A percentile compares a stretch with the other conserved stretches of the same genome.
Evolutionary conservation across 148 eudicot genomes (phyloP).

Genomic region (Cornus suecica): DNA sequence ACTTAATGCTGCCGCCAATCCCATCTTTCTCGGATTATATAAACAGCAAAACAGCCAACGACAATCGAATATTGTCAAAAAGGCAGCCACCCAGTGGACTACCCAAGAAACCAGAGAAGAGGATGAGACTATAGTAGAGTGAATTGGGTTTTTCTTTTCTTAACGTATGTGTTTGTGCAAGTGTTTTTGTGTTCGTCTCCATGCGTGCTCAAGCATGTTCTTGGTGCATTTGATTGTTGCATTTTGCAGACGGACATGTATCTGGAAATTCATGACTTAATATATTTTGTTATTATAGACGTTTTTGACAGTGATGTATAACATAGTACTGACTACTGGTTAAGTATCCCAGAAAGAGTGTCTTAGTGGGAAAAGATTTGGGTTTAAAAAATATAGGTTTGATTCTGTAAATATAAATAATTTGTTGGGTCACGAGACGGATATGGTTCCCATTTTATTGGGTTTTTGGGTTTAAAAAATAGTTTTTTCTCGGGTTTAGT

Average conservation of each 20-base stretch:
- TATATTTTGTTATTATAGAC: too few relatives aligned
- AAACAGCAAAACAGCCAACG: slow-evolving; percentile 45
- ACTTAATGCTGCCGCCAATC: slow-evolving; percentile 46
- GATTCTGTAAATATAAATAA: too few relatives aligned
- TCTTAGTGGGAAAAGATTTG: too few relatives aligned
- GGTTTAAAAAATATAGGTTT: too few relatives aligned
- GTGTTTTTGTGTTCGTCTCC: too few relatives aligned
- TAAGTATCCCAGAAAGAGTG: too few relatives aligned
- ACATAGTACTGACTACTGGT: too few relatives aligned
- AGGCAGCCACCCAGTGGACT: slow-evolving; percentile 22
- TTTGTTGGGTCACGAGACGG: too few relatives aligned
- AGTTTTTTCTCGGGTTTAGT: too few relatives aligned
- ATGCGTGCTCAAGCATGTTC: not conserved
- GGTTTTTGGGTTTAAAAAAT: too few relatives aligned
- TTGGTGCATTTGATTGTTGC: not conserved
- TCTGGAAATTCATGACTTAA: not conserved
- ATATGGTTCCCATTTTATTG: too few relatives aligned
- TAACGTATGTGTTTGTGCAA: not conserved
- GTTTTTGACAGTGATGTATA: too few relatives aligned
- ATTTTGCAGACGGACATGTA: not conserved
- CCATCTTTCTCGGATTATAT: slow-evolving; percentile 66
- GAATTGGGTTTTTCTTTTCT: not conserved
- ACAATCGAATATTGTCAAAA: slow-evolving; percentile 26
- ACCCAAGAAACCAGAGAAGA: slow-evolving; percentile 37
- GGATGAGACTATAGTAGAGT: slow-evolving; percentile 34